Evolutionary conservation across 140 eudicot genomes (phyloP).

Genomic region (Flaveria floridana): DNA sequence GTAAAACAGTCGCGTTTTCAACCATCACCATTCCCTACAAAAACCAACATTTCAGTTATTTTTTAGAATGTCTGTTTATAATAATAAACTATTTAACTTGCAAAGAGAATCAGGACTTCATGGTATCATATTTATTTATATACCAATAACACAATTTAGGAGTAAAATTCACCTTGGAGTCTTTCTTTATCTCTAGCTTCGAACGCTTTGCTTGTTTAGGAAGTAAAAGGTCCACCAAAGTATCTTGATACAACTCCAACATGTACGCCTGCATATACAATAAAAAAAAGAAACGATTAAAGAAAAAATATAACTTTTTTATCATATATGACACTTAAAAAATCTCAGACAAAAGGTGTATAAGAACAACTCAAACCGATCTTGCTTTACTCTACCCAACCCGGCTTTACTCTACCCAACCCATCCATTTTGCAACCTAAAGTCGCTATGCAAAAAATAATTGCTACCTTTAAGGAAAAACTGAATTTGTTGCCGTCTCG

Average conservation of each 20-base stretch:
- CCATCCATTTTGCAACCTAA: neutral
- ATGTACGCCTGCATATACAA: conserved; percentile 68
- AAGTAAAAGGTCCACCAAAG: conserved; percentile 75
- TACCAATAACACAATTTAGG: neutral
- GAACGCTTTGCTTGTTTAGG: conserved; percentile 66
- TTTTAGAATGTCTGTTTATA: neutral
- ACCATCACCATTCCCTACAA: conserved; percentile 88
- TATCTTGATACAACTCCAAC: conserved; percentile 94
- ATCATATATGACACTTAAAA: neutral
- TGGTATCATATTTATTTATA: neutral
- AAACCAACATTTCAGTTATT: neutral
- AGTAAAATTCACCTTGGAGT: conserved; percentile 64
- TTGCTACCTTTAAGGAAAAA: conserved; percentile 74
- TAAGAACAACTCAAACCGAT: neutral
- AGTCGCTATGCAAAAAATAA: neutral
- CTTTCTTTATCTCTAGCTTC: conserved; percentile 84
- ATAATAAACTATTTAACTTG: neutral
- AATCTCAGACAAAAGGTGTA: neutral
- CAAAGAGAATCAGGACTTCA: neutral
- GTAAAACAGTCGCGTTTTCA: conserved; percentile 69
- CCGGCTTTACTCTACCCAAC: neutral
- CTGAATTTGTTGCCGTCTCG: conserved; percentile 72
- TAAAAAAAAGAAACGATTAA: neutral
- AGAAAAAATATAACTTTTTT: neutral
- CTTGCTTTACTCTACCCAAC: neutral